Conservation (phyloP, 2,329 filamentous ascomycete genomes). For the Acrodontium crateriforme region DNA sequence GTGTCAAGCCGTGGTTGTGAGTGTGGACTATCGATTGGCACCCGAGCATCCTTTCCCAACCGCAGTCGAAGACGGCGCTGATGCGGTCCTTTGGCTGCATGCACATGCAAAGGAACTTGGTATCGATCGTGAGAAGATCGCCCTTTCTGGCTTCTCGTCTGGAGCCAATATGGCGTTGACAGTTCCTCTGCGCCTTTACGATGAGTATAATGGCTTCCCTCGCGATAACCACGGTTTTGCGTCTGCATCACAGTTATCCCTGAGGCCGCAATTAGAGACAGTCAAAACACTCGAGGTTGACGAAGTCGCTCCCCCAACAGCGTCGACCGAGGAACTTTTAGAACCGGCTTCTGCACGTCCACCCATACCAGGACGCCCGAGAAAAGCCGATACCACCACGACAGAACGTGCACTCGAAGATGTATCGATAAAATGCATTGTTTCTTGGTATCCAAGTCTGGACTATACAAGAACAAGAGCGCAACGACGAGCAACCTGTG, state of each 20-base stretch:
- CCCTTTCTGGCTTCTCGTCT: conserved; percentile 48
- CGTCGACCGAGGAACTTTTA: conserved; percentile 1
- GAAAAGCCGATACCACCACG: conserved; percentile 5
- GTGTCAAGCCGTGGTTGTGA: conserved; percentile 44
- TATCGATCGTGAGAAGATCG: conserved; percentile 43
- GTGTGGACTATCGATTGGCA: conserved; percentile 47
- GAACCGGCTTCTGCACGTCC: conserved; percentile 8
- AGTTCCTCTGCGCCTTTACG: conserved; percentile 44
- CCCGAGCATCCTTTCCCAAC: conserved; percentile 50
- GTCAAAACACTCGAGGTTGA: too few relatives aligned
- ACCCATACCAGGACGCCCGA: conserved; percentile 1
- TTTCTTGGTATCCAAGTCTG: conserved; percentile 49
- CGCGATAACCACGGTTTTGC: conserved; percentile 5
- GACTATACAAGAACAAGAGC: conserved; percentile 48
- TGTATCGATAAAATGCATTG: conserved; percentile 40
- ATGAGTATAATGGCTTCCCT: conserved; percentile 26
- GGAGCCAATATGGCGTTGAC: conserved; percentile 50
- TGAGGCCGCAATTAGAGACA: too few relatives aligned
- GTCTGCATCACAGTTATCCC: not conserved
- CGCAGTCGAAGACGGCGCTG: conserved; percentile 50
- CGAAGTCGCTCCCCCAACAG: not conserved
- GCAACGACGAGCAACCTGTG: conserved; percentile 41
- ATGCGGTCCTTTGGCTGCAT: conserved; percentile 45
- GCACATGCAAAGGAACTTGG: conserved; percentile 41
- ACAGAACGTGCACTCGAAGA: conserved; percentile 5